Base-by-base conservation (phyloP, 148 eudicot genomes). In the Rhododendron henanense region DNA sequence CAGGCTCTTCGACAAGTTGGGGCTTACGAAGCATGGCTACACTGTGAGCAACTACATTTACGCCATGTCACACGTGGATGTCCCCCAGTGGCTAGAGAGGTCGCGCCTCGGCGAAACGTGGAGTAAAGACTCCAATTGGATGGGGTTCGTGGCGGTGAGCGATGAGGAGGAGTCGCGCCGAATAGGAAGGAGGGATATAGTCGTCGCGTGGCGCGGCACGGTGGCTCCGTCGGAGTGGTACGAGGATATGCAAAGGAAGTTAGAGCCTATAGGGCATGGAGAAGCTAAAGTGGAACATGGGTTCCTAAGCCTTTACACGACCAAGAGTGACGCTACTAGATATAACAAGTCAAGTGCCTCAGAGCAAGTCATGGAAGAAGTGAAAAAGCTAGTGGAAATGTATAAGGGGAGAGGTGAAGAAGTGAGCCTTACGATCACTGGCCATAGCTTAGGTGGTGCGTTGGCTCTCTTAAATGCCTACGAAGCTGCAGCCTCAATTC, bases 401-500 rank as follows among this genome's bases (percentile, higher is more conserved):
- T 92, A 93, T 83, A 80, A 81, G 16, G 86, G 81, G 41, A 85
- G 85, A 89, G 94, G 93, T 6, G 93, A 94, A 87, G 86, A 92
- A 53, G 91, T 96, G 3, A 96, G 98, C 81, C 82, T 96, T 19
- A 96, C 98, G 0, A 90, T 96, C 35, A 96, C 98, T 4, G 98
- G 98, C 23, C 96, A 96, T n/a, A 96, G 98, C 83, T 85, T 96
- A 19, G 98, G 98, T 7, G 98, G 94, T 5, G 98, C 98, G 0
- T 79, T 93, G 84, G 96, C 95, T 10, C 89, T 91, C 2, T 88
- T 94, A 7, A 93, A 87, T 55, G 96, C 97, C 6, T 92, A 94
- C 44, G 98, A 95, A 69, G 94, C 92, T 13, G 92, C 94, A 8
- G 83, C 91, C 4, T 37, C 85, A 10, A 85, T 92, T 48, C 93